Percentiles rank a stretch among this genome's conserved stretches.
These are phyloP conservation scores for Chrysosporium keratinophilum DNA, from an alignment of 2,329 filamentous ascomycete genomes.

Conservation along the genomic window DNA sequence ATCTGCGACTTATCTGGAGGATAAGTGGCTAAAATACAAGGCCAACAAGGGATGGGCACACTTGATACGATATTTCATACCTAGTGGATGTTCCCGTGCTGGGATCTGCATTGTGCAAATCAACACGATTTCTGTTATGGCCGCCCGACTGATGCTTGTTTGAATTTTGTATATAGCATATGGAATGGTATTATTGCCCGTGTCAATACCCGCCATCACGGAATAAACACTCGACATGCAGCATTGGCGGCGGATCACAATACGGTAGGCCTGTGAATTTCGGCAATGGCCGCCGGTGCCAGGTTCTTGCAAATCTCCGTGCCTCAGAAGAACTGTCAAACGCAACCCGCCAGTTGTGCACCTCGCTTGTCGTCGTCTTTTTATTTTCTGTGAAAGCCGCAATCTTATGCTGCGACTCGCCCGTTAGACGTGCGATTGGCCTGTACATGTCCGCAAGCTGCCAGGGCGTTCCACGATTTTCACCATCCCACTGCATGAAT, in stretches of 20 bases:
- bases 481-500: slow-evolving; percentile 16
- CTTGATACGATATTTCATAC: no score
- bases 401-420: slow-evolving; percentile 10
- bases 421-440: slow-evolving; percentile 13
- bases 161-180: no score
- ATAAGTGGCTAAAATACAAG: no score
- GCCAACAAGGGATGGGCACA: no score
- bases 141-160: no score
- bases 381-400: slow-evolving; percentile 1
- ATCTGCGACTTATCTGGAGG: no score
- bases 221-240: slow-evolving; percentile 20
- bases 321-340: slow-evolving; percentile 48
- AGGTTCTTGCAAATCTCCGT: slow-evolving; percentile 42
- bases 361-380: background rate
- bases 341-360: slow-evolving; percentile 43
- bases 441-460: slow-evolving; percentile 12
- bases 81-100: no score
- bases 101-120: no score
- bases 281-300: slow-evolving; percentile 43
- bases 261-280: slow-evolving; percentile 4
- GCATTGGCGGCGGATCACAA: slow-evolving; percentile 14
- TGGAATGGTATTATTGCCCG: background rate
- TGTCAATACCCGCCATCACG: slow-evolving; percentile 2
- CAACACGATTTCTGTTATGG: no score
- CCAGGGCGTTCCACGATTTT: slow-evolving; percentile 15